Base-by-base conservation (phyloP, 2,329 filamentous ascomycete genomes). In the Rachicladosporium sp. region DNA sequence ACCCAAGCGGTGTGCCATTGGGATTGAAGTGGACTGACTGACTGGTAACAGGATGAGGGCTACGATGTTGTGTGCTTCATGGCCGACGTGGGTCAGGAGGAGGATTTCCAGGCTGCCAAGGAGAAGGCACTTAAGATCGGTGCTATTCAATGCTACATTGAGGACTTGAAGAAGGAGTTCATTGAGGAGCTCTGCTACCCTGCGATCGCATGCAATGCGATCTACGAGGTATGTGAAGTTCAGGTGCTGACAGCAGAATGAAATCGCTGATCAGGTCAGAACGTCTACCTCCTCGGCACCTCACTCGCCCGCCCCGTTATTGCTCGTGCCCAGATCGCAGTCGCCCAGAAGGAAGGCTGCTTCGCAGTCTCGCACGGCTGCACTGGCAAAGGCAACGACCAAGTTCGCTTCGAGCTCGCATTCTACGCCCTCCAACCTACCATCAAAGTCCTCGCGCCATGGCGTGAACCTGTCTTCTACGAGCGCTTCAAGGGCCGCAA, bases 101-200 rank as follows among this genome's bases (percentile, higher is more conserved):
- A 87, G 65, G 80, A 86, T 64, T 87, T 76, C 57, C 73, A 74
- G 34, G 79, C 71, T 43, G 83, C 82, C 43, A 74, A 81, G 64
- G 71, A 73, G 57, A 87, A 88, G 72, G 81, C 80, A 40, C 56
- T 76, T 46, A 73, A 73, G 61, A 74, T 84, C 47, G 80, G 80
- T 53, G 80, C 80, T 13, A 66, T 73, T 63, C 73, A 75, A 65
- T 74, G 79, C 60, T 61, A 70, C 57, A 66, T 73, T 43, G 63
- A 68, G 47, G 74, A 91, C 59, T 70, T 89, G 40, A 75, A 77
- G 53, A 70, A 70, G 51, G 55, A 58, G 63, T 88, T 91, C 55
- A 75, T 91, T 50, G 80, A 87, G 52, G 74, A 89, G 67, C 71
- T 91, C 33, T 81, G 80, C 69, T 88, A 80, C 73, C 79, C 74